phyloP scores from a whole-genome alignment of 75 land plant genomes.

The Sequoia sempervirens region DNA sequence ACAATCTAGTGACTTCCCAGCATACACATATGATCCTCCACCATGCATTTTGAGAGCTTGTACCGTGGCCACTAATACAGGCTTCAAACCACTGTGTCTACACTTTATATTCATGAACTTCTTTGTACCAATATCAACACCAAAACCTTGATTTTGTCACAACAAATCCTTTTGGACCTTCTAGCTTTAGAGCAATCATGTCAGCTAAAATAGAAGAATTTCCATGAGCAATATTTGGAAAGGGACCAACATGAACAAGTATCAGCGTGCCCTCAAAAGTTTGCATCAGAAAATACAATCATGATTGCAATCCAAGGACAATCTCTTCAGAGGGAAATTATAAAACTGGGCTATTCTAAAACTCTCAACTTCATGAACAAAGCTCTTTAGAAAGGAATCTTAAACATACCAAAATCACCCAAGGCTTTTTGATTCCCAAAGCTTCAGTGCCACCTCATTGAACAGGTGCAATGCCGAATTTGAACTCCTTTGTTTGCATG shows the following conservation, averaged over 20 bases:
- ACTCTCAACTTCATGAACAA: background rate
- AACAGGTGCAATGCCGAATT: background rate
- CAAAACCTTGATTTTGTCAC: slow-evolving; percentile 95
- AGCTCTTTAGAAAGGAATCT: background rate
- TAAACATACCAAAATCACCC: background rate
- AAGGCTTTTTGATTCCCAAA: background rate
- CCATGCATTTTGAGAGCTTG: slow-evolving; percentile 99
- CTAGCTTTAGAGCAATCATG: slow-evolving; percentile 88
- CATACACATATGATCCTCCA: slow-evolving; percentile 91
- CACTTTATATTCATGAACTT: slow-evolving; percentile 97
- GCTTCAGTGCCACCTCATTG: background rate
- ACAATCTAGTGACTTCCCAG: slow-evolving; percentile 88
- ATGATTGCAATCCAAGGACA: background rate
- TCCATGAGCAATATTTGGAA: slow-evolving; percentile 98
- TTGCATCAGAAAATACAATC: slow-evolving; percentile 50
- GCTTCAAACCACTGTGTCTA: slow-evolving; percentile 63
- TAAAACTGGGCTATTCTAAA: background rate
- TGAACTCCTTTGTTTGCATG: background rate
- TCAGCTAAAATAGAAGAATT: slow-evolving; percentile 98
- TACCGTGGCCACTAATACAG: slow-evolving; percentile 90
- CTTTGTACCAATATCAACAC: slow-evolving; percentile 92
- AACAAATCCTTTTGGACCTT: slow-evolving; percentile 88
- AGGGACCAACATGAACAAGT: slow-evolving; percentile 98
- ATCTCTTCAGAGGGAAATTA: background rate
- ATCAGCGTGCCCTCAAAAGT: slow-evolving; percentile 97